phyloP scores from a whole-genome alignment of 2,329 filamentous ascomycete species.

The Colletotrichum spaethianum region DNA sequence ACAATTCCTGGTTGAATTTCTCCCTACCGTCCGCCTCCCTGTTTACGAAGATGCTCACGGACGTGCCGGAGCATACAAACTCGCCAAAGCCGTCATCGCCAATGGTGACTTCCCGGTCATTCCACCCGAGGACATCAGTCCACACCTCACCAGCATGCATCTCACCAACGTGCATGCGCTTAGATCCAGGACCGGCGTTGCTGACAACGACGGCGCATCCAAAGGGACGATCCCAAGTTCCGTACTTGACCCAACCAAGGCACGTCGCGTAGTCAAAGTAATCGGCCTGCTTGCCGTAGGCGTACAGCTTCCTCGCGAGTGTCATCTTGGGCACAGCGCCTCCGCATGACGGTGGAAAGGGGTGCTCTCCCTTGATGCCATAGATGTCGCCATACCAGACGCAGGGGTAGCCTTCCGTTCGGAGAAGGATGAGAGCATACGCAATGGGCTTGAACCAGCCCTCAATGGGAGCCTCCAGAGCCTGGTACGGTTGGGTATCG shows the following conservation, averaged over 20 bases:
- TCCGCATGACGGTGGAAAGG: slow-evolving; percentile 66
- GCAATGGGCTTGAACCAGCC: slow-evolving; percentile 80
- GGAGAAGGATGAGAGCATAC: slow-evolving; percentile 79
- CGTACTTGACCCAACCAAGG: slow-evolving; percentile 72
- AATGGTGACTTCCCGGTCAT: slow-evolving; percentile 69
- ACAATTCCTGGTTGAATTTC: slow-evolving; percentile 58
- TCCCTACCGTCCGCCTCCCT: slow-evolving; percentile 66
- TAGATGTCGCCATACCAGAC: slow-evolving; percentile 81
- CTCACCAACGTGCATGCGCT: slow-evolving; percentile 75
- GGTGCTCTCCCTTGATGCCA: slow-evolving; percentile 65
- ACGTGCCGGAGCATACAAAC: slow-evolving; percentile 69
- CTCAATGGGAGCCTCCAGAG: slow-evolving; percentile 69
- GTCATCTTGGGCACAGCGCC: slow-evolving; percentile 70
- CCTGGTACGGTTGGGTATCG: slow-evolving; percentile 68
- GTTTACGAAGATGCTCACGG: slow-evolving; percentile 73
- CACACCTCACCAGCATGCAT: slow-evolving; percentile 72
- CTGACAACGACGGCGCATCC: slow-evolving; percentile 72
- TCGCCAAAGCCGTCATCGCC: slow-evolving; percentile 72
- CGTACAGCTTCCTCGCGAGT: slow-evolving; percentile 75
- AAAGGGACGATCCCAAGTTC: slow-evolving; percentile 59
- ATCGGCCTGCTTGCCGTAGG: slow-evolving; percentile 76
- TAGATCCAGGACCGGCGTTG: slow-evolving; percentile 63
- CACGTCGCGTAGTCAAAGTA: slow-evolving; percentile 74
- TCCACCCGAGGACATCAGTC: slow-evolving; percentile 74
- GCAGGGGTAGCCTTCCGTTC: slow-evolving; percentile 73